These are phyloP conservation scores for Ophiosphaerella korrae DNA, from an alignment of 2,329 filamentous ascomycete species.

Conservation along the genomic window DNA sequence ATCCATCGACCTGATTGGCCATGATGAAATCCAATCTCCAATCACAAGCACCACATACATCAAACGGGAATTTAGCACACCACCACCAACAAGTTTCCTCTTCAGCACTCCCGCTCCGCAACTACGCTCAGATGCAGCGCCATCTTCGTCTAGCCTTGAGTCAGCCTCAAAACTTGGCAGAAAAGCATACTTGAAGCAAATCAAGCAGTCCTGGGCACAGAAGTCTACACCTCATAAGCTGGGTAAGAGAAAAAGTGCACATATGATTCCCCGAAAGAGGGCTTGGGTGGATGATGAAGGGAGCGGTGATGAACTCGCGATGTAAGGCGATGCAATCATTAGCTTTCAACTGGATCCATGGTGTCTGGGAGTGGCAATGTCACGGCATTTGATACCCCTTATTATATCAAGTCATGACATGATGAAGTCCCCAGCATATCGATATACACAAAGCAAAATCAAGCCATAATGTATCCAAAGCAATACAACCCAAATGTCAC, in stretches of 20 bases:
- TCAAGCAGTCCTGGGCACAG: slow-evolving; percentile 32
- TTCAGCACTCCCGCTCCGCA: slow-evolving; percentile 14
- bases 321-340: slow-evolving; percentile 1
- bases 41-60: slow-evolving; percentile 15
- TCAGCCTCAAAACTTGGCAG: slow-evolving; percentile 13
- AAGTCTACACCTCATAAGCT: slow-evolving; percentile 8
- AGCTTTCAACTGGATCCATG: no score
- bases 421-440: no score
- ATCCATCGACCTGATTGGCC: slow-evolving; percentile 10
- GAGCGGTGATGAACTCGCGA: slow-evolving; percentile 37
- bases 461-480: no score
- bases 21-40: slow-evolving; percentile 5
- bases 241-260: slow-evolving; percentile 13
- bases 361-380: no score
- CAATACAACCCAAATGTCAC: no score
- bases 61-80: slow-evolving; percentile 29
- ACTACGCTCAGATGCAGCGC: slow-evolving; percentile 13
- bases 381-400: no score
- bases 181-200: slow-evolving; percentile 20
- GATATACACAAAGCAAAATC: no score
- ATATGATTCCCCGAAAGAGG: slow-evolving; percentile 10
- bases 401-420: no score
- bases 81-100: slow-evolving; percentile 15
- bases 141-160: slow-evolving; percentile 4
- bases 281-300: slow-evolving; percentile 16